Percentiles rank a stretch among this genome's conserved stretches.
Evolutionary conservation across 371 early-diverging fungal species (phyloP).

Genomic region (Mortierella sp.): DNA sequence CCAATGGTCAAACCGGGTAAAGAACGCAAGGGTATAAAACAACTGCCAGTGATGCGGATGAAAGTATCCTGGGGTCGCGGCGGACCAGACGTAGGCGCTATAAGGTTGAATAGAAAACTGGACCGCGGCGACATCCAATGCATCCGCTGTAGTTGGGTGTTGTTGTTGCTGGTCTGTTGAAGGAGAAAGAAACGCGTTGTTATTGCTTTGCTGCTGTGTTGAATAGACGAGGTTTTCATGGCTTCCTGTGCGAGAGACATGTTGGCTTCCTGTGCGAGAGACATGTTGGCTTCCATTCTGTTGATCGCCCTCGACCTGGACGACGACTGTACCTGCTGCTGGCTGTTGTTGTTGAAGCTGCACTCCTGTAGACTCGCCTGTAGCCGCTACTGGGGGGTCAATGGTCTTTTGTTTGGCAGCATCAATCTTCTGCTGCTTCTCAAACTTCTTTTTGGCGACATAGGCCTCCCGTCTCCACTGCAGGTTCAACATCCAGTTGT

Average conservation of each 20-base stretch:
- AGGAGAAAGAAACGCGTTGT: slow-evolving; percentile 2
- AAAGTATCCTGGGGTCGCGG: slow-evolving; percentile 48
- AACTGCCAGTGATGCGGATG: slow-evolving; percentile 93
- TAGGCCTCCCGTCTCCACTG: slow-evolving; percentile 22
- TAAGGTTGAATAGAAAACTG: slow-evolving; percentile 21
- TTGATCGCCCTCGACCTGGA: slow-evolving; percentile 20
- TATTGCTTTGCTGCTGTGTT: slow-evolving; percentile 14
- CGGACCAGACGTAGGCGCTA: slow-evolving; percentile 36
- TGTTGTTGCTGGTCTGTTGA: background rate
- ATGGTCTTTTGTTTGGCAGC: slow-evolving; percentile 21
- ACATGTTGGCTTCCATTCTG: slow-evolving; percentile 24
- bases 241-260: slow-evolving; percentile 39
- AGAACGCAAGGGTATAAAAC: slow-evolving; percentile 87
- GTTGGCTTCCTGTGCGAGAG: slow-evolving; percentile 28
- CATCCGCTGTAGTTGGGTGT: slow-evolving; percentile 7
- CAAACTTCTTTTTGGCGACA: slow-evolving; percentile 11
- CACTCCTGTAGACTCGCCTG: slow-evolving; percentile 4
- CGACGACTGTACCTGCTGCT: slow-evolving; percentile 43
- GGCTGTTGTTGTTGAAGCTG: background rate
- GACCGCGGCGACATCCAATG: background rate
- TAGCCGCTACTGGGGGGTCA: slow-evolving; percentile 15
- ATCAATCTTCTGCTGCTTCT: slow-evolving; percentile 27
- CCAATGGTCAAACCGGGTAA: slow-evolving; percentile 81
- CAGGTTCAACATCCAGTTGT: slow-evolving; percentile 34
- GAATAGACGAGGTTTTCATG: slow-evolving; percentile 21